Percentiles rank a stretch among this genome's conserved stretches.
phyloP scores from a whole-genome alignment of 768 basidiomycete species.

The Podaxis sp. region DNA sequence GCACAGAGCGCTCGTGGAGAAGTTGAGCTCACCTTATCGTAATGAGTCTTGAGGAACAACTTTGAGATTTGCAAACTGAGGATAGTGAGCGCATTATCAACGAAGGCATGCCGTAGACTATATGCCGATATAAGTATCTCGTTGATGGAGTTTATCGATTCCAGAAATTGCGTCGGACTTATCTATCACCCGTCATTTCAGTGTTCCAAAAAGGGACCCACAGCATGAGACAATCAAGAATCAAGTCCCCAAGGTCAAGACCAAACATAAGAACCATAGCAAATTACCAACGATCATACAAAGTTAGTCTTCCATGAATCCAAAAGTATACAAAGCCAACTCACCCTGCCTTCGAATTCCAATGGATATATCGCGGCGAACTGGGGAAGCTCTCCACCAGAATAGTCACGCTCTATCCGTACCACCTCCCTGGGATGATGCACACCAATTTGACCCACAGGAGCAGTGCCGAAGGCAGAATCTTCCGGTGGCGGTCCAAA shows the following conservation, averaged over 20 bases:
- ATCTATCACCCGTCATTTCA: conserved; percentile 50
- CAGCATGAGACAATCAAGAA: not conserved
- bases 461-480: conserved; percentile 78
- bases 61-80: conserved; percentile 80
- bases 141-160: conserved; percentile 91
- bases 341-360: conserved; percentile 90
- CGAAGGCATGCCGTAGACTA: conserved; percentile 65
- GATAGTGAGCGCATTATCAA: conserved; percentile 80
- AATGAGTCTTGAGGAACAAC: conserved; percentile 70
- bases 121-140: conserved; percentile 85
- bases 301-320: conserved; percentile 4
- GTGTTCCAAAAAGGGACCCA: not conserved
- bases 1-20: not conserved
- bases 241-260: not conserved
- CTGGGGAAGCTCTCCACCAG: conserved; percentile 85
- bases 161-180: conserved; percentile 85
- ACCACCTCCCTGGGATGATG: conserved; percentile 93
- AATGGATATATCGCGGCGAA: conserved; percentile 88
- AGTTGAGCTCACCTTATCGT: conserved; percentile 62
- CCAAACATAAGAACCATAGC: conserved; percentile 4
- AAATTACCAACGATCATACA: not conserved
- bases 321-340: conserved; percentile 26
- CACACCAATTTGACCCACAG: conserved; percentile 81
- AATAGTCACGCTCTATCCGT: conserved; percentile 90
- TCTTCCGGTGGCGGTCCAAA: conserved; percentile 77